These are phyloP conservation scores for Suillus lakei DNA, from an alignment of 768 basidiomycete species.

Conservation along the genomic window DNA sequence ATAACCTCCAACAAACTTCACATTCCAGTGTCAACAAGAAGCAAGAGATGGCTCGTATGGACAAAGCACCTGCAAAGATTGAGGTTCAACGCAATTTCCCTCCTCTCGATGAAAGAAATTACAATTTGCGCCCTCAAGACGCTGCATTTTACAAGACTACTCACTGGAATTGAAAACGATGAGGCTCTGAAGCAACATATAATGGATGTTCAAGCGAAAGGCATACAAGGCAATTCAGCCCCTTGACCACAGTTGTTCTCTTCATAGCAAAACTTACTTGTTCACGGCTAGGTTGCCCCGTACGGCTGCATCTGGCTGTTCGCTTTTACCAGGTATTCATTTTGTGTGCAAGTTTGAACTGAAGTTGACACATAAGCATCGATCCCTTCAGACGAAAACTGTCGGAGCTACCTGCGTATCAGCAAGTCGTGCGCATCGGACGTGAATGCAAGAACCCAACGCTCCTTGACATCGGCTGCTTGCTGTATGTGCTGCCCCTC, in stretches of 20 bases:
- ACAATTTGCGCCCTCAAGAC: background rate
- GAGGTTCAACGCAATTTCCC: background rate
- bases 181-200: conserved; percentile 28
- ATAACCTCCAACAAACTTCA: too few relatives aligned
- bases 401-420: conserved; percentile 10
- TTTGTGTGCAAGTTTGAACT: background rate
- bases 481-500: conserved; percentile 33
- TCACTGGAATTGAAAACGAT: conserved; percentile 30
- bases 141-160: conserved; percentile 27
- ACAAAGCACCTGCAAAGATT: background rate
- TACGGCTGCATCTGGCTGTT: conserved; percentile 1
- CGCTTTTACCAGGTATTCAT: background rate
- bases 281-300: conserved; percentile 16
- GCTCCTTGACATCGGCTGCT: conserved; percentile 45
- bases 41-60: background rate
- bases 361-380: background rate
- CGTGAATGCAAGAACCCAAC: conserved; percentile 35
- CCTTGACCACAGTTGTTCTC: background rate
- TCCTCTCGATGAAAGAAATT: conserved; percentile 6
- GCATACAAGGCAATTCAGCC: conserved; percentile 26
- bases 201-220: conserved; percentile 28
- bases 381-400: background rate
- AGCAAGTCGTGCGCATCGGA: conserved; percentile 34
- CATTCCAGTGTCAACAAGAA: too few relatives aligned
- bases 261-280: background rate